Conservation (phyloP, 805 yeast species). For the Millerago galiae region DNA sequence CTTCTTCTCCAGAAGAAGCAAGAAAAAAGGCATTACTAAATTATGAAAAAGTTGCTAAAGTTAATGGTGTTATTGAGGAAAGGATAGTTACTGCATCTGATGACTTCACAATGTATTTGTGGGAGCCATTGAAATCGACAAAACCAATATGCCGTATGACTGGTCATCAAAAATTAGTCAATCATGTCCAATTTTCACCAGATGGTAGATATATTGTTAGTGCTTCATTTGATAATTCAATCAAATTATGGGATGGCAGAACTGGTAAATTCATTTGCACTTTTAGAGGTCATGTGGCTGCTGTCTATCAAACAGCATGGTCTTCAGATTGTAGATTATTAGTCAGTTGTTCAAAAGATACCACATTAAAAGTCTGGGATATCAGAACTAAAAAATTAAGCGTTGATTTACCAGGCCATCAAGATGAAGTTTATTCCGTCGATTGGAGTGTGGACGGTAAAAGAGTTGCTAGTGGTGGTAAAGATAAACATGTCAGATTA, state of each 20-base stretch:
- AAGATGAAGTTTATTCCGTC: conserved; percentile 93
- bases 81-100: conserved; percentile 92
- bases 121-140: conserved; percentile 80
- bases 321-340: conserved; percentile 87
- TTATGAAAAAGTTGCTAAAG: conserved; percentile 52
- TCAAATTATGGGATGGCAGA: conserved; percentile 93
- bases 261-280: conserved; percentile 87
- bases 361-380: conserved; percentile 96
- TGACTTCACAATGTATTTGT: conserved; percentile 94
- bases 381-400: conserved; percentile 75
- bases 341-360: conserved; percentile 93
- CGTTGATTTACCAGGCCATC: conserved; percentile 92
- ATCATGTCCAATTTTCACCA: conserved; percentile 93
- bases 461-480: conserved; percentile 95
- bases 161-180: conserved; percentile 95
- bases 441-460: conserved; percentile 97
- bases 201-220: conserved; percentile 89
- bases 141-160: conserved; percentile 93
- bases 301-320: conserved; percentile 98
- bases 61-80: conserved; percentile 63
- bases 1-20: conserved; percentile 39
- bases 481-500: conserved; percentile 86
- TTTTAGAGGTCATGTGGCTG: conserved; percentile 94
- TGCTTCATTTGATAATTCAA: conserved; percentile 91
- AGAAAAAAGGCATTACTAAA: conserved; percentile 41